Evolutionary conservation across 805 yeast genomes (phyloP), one percentile per base, ranked within the genome.

Genomic region (Hanseniaspora jakobsenii): DNA sequence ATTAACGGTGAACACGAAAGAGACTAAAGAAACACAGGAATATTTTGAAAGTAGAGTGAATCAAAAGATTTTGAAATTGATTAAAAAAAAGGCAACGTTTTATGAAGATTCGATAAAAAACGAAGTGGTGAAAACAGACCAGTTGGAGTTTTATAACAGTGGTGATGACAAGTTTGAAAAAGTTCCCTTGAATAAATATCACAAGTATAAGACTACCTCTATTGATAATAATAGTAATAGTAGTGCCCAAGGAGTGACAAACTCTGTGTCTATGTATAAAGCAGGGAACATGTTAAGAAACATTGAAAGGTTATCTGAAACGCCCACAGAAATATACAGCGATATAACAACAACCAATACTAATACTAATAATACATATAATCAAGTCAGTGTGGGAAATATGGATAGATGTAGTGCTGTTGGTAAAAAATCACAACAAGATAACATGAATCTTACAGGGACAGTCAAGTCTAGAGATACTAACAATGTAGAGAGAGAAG

Each of bases 1-100:
- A n/a, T 54, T 81, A 41, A 72, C 78, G n/a, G 66, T 42, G 3
- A 42, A 42, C 16, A 42, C 46, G 2, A 42, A 42, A 17, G 46
- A 64, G 21, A 64, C 79, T 7, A 71, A 68, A 28, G 48, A 35
- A 16, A 38, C 47, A 5, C 28, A 42, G 16, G 46, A 42, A 16
- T 42, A 42, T 17, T 42, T 52, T 52, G 4, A 52, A 52, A 34
- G 50, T 50, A 6, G 40, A n/a, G 40, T 38, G 17, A 31, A 45
- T 21, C 58, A 53, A n/a, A 58, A 58, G 42, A 38, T 58, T 14
- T 62, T 59, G 23, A 56, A 55, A 32, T 47, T 60, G 32, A 41
- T 60, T 23, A 52, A 54, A 40, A 55, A 49, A 47, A 57, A 53
- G 32, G 47, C 55, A 14, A 51, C 50, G 26, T 54, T 56, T 36